Percentiles rank a stretch among this genome's conserved stretches.
Evolutionary conservation across 2,329 filamentous ascomycete species (phyloP).

Genomic region (Beauveria sp.): DNA sequence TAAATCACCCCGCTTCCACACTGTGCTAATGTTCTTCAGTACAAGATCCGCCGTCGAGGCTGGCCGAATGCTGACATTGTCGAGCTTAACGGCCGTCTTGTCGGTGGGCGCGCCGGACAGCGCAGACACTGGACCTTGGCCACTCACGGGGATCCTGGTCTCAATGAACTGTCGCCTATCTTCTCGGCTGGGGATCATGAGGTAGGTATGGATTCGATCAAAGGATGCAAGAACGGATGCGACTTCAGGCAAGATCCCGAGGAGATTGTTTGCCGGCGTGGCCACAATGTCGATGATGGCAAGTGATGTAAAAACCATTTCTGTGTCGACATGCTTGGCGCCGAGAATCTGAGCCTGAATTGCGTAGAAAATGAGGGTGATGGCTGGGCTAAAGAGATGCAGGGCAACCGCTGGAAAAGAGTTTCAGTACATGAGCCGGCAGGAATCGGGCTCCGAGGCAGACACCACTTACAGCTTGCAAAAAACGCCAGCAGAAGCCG

Average conservation of each 20-base stretch:
- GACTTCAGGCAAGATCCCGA: neutral
- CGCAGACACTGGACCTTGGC: neutral
- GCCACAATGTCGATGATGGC: conserved; percentile 1
- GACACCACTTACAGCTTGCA: conserved; percentile 10
- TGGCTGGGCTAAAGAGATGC: neutral
- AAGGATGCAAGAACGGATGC: neutral
- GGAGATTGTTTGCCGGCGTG: neutral
- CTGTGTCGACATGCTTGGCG: neutral
- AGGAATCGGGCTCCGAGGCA: neutral
- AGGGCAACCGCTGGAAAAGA: neutral
- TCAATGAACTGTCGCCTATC: neutral
- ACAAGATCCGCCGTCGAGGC: neutral
- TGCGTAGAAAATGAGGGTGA: neutral
- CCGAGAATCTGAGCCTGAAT: conserved; percentile 2
- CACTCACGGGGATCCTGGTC: neutral
- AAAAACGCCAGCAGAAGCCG: conserved; percentile 12
- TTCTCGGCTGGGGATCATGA: neutral
- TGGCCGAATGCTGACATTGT: neutral
- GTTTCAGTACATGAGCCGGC: neutral
- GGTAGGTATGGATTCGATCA: neutral
- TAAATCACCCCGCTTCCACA: neutral
- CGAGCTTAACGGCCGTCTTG: neutral
- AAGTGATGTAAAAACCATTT: conserved; percentile 3
- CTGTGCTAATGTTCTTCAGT: neutral
- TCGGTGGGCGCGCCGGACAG: neutral